Percentiles rank a stretch among this genome's conserved stretches.
Evolutionary conservation across 2,329 filamentous ascomycete species (phyloP).

Genomic region (Beauveria caledonica): DNA sequence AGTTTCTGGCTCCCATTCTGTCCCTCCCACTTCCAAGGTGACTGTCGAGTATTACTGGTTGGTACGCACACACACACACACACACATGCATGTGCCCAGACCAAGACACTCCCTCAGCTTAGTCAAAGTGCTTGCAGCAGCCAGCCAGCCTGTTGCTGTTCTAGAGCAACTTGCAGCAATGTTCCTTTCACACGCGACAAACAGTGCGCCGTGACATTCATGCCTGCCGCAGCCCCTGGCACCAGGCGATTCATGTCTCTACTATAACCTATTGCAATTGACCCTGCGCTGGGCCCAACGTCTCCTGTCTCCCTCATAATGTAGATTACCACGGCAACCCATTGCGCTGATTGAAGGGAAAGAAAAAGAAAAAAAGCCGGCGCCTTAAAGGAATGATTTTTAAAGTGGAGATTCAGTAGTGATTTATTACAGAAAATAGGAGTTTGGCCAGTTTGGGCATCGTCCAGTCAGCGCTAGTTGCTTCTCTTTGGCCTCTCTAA

Average conservation of each 20-base stretch:
- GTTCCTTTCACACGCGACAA: background rate
- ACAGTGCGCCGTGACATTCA: background rate
- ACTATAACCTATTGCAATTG: background rate
- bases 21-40: background rate
- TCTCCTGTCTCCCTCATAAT: background rate
- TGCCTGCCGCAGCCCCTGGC: background rate
- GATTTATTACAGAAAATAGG: background rate
- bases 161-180: background rate
- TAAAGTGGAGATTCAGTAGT: background rate
- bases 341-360: background rate
- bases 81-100: background rate
- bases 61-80: background rate
- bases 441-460: background rate
- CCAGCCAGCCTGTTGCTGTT: background rate
- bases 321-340: background rate
- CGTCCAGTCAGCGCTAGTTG: background rate
- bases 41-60: background rate
- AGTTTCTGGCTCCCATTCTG: background rate
- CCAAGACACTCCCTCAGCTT: background rate
- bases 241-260: background rate
- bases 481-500: background rate
- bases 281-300: background rate
- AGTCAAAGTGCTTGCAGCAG: conserved; percentile 3
- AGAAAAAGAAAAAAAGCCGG: background rate
- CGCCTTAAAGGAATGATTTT: background rate